Conservation (phyloP, 2,329 filamentous ascomycete genomes). For the Penicillium sp. region DNA sequence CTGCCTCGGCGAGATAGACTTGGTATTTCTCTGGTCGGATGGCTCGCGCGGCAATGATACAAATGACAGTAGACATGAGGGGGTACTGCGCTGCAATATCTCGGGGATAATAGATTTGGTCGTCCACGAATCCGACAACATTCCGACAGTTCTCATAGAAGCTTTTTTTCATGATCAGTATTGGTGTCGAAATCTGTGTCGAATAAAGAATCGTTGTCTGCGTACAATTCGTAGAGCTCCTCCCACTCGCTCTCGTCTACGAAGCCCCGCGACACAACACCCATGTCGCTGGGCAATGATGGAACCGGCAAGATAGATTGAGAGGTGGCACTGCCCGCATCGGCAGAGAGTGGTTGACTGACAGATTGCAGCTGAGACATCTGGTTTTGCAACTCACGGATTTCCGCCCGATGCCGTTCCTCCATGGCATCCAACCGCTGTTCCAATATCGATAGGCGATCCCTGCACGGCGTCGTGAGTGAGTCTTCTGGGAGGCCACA, state of each 20-base stretch:
- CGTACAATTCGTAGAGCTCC: slow-evolving; percentile 12
- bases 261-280: slow-evolving; percentile 1
- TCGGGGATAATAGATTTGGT: not conserved
- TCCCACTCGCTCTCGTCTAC: slow-evolving; percentile 10
- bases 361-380: not conserved
- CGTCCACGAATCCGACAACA: slow-evolving; percentile 7
- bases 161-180: not conserved
- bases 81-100: not conserved
- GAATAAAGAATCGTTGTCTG: no score
- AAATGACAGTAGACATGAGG: slow-evolving; percentile 5
- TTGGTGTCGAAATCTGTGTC: no score
- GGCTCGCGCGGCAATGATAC: not conserved
- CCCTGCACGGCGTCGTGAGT: no score
- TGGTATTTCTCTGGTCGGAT: not conserved
- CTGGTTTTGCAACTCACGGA: not conserved
- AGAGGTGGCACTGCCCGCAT: no score
- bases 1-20: not conserved
- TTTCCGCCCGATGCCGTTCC: not conserved
- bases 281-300: not conserved
- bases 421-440: not conserved
- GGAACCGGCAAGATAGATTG: no score
- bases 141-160: slow-evolving; percentile 6
- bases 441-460: not conserved
- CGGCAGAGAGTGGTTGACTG: no score
- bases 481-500: no score